Evolutionary conservation across 768 basidiomycete species (phyloP), one percentile per base, ranked within the genome.

Genomic region (Strobilomyces dryophilus): DNA sequence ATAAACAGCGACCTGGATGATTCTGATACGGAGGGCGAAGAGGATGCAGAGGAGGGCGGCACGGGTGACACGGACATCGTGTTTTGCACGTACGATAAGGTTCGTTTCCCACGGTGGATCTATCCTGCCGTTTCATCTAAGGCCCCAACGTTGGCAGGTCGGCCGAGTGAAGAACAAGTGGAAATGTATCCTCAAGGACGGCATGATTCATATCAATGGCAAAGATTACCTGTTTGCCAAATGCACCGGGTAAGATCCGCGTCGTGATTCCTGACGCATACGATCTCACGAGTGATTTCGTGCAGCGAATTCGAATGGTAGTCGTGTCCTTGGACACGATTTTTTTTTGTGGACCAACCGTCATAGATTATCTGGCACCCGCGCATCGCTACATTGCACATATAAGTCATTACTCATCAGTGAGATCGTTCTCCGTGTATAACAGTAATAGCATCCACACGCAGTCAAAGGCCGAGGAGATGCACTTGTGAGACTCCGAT

Each of bases 111-210:
- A 31, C 51, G 24, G 24, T 47, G 11, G 27, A 51, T n/a, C 56
- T 32, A 41, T 31, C 48, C 31, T 46, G 11, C n/a, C 40, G 2
- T 3, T 24, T 18, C 35, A 31, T 45, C 52, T 58, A 17, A 55
- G 46, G n/a, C n/a, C 17, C 26, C 36, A 12, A 36, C 21, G 5
- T 40, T 39, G 18, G n/a, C 60, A 98, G 95, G 95, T 98, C 34
- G 93, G 95, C 41, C 81, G 97, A n/a, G 95, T 98, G 24, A 99
- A 98, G 75, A 98, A 97, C 75, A 99, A 98, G 75, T 99, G 97
- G 97, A 99, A 98, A 77, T 95, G 94, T 55, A 85, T 92, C 21
- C 79, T 99, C 47, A 97, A 97, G 72, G 97, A 98, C 59, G 97
- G 97, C 4, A 92, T 98, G 86, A 90, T 98, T 57, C 91, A 93